Evolutionary conservation across 805 yeast genomes (phyloP).

Genomic region (Jamesozyma rosinii): DNA sequence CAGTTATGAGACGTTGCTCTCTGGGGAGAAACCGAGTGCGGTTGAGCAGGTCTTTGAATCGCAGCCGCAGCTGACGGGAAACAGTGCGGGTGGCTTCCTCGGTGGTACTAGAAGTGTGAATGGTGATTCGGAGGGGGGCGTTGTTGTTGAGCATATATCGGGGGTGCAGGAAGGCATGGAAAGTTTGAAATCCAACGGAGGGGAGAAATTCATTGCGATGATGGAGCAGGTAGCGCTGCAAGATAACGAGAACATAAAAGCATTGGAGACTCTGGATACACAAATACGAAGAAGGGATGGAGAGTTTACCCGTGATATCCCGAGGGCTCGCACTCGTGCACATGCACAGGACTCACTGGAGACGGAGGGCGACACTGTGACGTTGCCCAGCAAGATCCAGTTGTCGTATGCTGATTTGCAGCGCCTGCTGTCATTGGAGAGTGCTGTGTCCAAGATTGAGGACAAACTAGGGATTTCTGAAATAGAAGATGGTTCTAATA

Average conservation of each 20-base stretch:
- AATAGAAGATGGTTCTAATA: constrained; percentile 1
- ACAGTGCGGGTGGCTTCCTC: neutral
- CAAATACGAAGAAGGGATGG: neutral
- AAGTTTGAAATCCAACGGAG: neutral
- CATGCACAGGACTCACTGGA: too few relatives aligned
- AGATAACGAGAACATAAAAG: neutral
- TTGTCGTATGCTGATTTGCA: constrained; percentile 8
- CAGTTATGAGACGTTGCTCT: neutral
- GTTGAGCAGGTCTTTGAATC: neutral
- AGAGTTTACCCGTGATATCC: neutral
- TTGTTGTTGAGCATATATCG: neutral
- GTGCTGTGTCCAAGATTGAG: constrained; percentile 17
- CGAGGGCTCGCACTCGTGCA: neutral
- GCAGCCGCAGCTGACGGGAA: neutral
- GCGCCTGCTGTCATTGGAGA: constrained; percentile 9
- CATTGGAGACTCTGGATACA: neutral
- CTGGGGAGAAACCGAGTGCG: neutral
- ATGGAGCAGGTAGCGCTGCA: neutral
- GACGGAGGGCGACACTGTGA: neutral
- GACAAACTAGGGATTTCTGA: constrained; percentile 9
- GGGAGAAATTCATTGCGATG: neutral
- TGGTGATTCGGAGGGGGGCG: neutral
- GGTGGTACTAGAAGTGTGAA: neutral
- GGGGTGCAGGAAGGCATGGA: neutral
- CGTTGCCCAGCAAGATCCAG: constrained; percentile 1